These are phyloP conservation scores for Gloeostereum incarnatum DNA, from an alignment of 768 basidiomycete species.

Conservation along the genomic window DNA sequence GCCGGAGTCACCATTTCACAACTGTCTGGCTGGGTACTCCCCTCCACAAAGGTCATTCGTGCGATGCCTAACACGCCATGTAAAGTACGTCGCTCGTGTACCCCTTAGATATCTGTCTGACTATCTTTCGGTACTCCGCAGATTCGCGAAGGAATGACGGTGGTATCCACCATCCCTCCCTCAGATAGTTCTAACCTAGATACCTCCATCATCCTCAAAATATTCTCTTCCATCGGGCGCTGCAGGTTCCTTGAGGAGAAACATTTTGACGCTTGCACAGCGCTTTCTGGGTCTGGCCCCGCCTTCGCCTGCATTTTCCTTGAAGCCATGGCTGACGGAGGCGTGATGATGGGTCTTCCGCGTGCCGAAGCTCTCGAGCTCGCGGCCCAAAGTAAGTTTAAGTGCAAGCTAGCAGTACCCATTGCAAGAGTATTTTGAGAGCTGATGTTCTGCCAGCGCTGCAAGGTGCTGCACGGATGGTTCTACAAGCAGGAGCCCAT, in stretches of 20 bases:
- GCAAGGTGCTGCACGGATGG: constrained; percentile 96
- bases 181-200: constrained; percentile 47
- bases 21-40: constrained; percentile 62
- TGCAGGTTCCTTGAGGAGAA: constrained; percentile 97
- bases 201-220: constrained; percentile 70
- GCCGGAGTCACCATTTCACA: constrained; percentile 93
- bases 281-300: constrained; percentile 91
- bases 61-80: constrained; percentile 99
- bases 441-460: constrained; percentile 45
- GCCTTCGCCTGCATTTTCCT: constrained; percentile 96
- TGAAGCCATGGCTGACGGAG: constrained; percentile 98
- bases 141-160: constrained; percentile 99
- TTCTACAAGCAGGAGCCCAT: constrained; percentile 78
- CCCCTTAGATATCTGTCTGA: background rate
- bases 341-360: constrained; percentile 99
- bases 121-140: constrained; percentile 19
- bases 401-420: background rate
- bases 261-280: constrained; percentile 97
- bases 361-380: constrained; percentile 89
- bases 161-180: constrained; percentile 66
- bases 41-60: constrained; percentile 79
- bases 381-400: constrained; percentile 80
- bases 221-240: constrained; percentile 95
- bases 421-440: constrained; percentile 1
- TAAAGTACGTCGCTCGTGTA: constrained; percentile 44